Evolutionary conservation across 495 filamentous ascomycete genomes (phyloP).

Genomic region (Xanthoparmelia taractica): DNA sequence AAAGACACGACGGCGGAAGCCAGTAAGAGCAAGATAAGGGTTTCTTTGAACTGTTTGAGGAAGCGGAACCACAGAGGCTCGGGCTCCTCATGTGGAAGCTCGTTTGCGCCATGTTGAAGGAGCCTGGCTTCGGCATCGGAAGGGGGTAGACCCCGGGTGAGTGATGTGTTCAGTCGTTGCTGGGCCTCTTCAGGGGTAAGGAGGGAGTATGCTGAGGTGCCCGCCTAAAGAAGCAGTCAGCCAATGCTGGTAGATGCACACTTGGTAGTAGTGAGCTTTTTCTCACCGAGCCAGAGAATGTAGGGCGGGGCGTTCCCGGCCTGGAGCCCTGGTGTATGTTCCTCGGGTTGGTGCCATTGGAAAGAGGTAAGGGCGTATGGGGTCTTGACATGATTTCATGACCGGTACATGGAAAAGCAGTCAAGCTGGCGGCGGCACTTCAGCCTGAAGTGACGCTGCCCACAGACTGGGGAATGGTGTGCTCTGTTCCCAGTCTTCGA

Average conservation of each 20-base stretch:
- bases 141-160: constrained; percentile 69
- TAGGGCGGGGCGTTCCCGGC: constrained; percentile 32
- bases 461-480: neutral
- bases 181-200: constrained; percentile 72
- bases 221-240: constrained; percentile 35
- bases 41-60: constrained; percentile 90
- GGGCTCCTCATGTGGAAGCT: constrained; percentile 85
- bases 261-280: neutral
- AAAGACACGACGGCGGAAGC: constrained; percentile 84
- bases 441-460: constrained; percentile 18
- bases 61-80: constrained; percentile 94
- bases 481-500: neutral
- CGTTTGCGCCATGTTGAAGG: constrained; percentile 78
- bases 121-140: constrained; percentile 72
- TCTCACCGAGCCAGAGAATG: constrained; percentile 26
- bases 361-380: constrained; percentile 45
- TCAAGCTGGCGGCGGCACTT: constrained; percentile 12
- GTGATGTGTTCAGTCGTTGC: constrained; percentile 69
- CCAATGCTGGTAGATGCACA: neutral
- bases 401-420: constrained; percentile 7
- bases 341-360: constrained; percentile 41
- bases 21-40: constrained; percentile 81
- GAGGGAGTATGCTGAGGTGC: constrained; percentile 53
- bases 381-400: constrained; percentile 48
- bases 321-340: constrained; percentile 34